Evolutionary conservation across 2,329 filamentous ascomycete species (phyloP).

Genomic region (Drechslerella coelobrocha): DNA sequence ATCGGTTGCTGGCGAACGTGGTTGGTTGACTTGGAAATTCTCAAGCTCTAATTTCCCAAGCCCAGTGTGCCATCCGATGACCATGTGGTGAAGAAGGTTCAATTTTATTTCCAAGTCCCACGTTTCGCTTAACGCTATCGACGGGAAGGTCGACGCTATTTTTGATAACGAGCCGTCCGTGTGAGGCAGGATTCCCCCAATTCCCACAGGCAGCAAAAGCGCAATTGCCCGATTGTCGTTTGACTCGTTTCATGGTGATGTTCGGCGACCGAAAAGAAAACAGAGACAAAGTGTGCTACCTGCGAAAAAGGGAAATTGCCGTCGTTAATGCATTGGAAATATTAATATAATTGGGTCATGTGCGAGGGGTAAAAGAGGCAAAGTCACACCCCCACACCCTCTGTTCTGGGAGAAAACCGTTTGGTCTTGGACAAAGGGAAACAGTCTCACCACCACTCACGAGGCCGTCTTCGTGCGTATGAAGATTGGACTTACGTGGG

Average conservation of each 20-base stretch:
- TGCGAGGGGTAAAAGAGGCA: constrained; percentile 36
- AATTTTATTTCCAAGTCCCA: constrained; percentile 32
- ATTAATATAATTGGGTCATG: constrained; percentile 33
- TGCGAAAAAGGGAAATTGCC: constrained; percentile 30
- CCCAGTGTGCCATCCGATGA: background rate
- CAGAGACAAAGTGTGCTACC: constrained; percentile 13
- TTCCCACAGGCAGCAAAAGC: background rate
- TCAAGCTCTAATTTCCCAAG: background rate
- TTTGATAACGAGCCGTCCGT: constrained; percentile 40
- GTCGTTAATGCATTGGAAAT: constrained; percentile 34
- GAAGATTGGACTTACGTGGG: background rate
- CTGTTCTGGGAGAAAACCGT: constrained; percentile 19
- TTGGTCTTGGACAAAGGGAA: no score
- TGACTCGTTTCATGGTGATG: background rate
- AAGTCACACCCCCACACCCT: constrained; percentile 22
- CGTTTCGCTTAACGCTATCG: constrained; percentile 51
- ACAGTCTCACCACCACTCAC: no score
- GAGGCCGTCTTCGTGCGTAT: no score
- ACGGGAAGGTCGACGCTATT: constrained; percentile 51
- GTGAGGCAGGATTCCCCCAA: constrained; percentile 26
- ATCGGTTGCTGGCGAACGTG: background rate
- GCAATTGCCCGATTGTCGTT: background rate
- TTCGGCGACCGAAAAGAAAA: constrained; percentile 47
- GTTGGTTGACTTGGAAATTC: background rate
- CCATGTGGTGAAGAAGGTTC: constrained; percentile 15